Evolutionary conservation across 805 yeast genomes (phyloP), one percentile per base, ranked within the genome.

Genomic region (Kazachstania kunashirensis): DNA sequence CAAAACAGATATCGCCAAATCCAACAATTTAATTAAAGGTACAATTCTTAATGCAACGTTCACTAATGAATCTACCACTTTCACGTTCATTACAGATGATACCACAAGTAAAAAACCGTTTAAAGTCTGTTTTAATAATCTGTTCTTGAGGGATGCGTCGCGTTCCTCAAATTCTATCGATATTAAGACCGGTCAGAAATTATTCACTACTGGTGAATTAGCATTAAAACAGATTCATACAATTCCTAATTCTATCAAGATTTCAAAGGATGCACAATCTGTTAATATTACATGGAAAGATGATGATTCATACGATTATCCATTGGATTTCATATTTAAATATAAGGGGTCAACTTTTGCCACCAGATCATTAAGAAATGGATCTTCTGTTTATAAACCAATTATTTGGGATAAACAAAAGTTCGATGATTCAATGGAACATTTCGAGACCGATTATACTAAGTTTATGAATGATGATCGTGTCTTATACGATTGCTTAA

Each of bases 91-190:
- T 11, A 38, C 40, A 5, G 35, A 43, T 17, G 50, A 48, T 28
- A 30, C 42, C 3, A 35, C 29, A 2, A 19, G 5, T 8, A 30
- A 38, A 19, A 43, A 41, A 18, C 51, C 53, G 13, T 44, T 47
- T 16, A 44, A 54, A 9, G 62, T 67, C 20, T 54, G 63, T 20
- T 72, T 62, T 53, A 68, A 62, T 46, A 73, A 70, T 34, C 57
- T 70, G 1, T 79, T 82, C 46, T 61, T 83, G 14, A 66, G 89
- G 49, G 94, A 82, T 48, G 67, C 84, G 0, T 77, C 84, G 32
- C 72, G 11, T 44, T 42, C 46, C 5, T 24, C 59, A 1, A 49
- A 47, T 9, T 73, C 82, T 0, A 64, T 78, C 5, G 83, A 82
- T 44, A 59, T 64, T 6, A 26, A 19, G 14, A 37, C 46, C 2